phyloP scores from a whole-genome alignment of 352 stramenopile species.

The Phytopythium aichiense region DNA sequence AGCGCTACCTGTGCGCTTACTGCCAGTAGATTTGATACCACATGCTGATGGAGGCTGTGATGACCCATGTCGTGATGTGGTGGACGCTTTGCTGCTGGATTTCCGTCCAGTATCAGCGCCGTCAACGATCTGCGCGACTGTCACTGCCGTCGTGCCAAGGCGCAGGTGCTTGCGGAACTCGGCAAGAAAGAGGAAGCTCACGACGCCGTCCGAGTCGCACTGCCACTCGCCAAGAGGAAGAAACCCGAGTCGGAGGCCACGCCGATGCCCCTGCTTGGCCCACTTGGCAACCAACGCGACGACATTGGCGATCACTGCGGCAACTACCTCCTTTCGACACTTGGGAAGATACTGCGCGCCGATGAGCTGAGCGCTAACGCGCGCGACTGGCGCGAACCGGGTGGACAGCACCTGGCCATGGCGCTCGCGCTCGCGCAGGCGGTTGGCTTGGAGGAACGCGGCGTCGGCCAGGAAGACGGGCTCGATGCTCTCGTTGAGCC shows the following conservation, averaged over 20 bases:
- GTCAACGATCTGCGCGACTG: not conserved
- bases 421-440: constrained; percentile 25
- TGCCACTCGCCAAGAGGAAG: constrained; percentile 54
- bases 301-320: constrained; percentile 32
- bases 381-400: constrained; percentile 13
- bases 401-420: constrained; percentile 19
- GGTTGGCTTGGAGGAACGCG: constrained; percentile 40
- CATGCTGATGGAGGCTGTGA: not conserved
- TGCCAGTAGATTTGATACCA: not conserved
- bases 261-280: constrained; percentile 33
- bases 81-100: not conserved
- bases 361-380: constrained; percentile 23
- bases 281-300: constrained; percentile 32
- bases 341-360: constrained; percentile 30
- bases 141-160: not conserved
- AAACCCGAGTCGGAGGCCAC: constrained; percentile 28
- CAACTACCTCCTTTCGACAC: constrained; percentile 36
- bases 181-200: constrained; percentile 31
- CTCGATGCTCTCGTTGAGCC: constrained; percentile 24
- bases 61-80: not conserved
- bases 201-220: constrained; percentile 23
- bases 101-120: not conserved
- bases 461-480: constrained; percentile 37
- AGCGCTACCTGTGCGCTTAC: not conserved
- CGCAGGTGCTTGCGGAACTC: constrained; percentile 30